Percentiles rank a stretch among this genome's conserved stretches.
These are phyloP conservation scores for Alisma plantagoaquatica DNA, from an alignment of 106 monocot species.

Conservation along the genomic window DNA sequence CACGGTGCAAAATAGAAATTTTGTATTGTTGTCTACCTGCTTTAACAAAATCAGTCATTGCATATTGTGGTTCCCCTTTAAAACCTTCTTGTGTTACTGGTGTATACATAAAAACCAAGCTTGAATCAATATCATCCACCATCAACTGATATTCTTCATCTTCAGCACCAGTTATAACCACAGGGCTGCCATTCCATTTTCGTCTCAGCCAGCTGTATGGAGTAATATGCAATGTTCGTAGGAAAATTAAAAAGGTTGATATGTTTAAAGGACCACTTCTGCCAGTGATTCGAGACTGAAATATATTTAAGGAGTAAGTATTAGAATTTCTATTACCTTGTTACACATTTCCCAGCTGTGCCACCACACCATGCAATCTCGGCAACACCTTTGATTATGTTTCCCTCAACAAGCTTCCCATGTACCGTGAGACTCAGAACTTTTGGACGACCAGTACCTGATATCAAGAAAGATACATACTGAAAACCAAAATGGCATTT, in stretches of 20 bases:
- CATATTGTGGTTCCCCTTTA: constrained; percentile 83
- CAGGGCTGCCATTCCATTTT: constrained; percentile 77
- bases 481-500: too few relatives aligned
- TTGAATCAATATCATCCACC: constrained; percentile 70
- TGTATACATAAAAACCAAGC: constrained; percentile 87
- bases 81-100: constrained; percentile 82
- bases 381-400: constrained; percentile 61
- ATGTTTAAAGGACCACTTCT: too few relatives aligned
- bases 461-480: constrained; percentile 12
- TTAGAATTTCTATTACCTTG: too few relatives aligned
- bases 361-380: constrained; percentile 99
- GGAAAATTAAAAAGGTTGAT: too few relatives aligned
- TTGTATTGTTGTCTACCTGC: too few relatives aligned
- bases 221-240: too few relatives aligned
- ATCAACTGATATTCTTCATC: constrained; percentile 64
- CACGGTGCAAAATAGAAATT: too few relatives aligned
- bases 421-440: constrained; percentile 45
- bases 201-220: constrained; percentile 88
- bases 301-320: too few relatives aligned
- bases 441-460: constrained; percentile 94
- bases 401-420: constrained; percentile 93
- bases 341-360: constrained; percentile 76
- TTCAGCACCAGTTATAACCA: constrained; percentile 73
- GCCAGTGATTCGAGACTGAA: too few relatives aligned
- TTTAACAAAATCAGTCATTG: constrained; percentile 83